Conservation (phyloP, 768 basidiomycete species). For the Naganishia kalamii region DNA sequence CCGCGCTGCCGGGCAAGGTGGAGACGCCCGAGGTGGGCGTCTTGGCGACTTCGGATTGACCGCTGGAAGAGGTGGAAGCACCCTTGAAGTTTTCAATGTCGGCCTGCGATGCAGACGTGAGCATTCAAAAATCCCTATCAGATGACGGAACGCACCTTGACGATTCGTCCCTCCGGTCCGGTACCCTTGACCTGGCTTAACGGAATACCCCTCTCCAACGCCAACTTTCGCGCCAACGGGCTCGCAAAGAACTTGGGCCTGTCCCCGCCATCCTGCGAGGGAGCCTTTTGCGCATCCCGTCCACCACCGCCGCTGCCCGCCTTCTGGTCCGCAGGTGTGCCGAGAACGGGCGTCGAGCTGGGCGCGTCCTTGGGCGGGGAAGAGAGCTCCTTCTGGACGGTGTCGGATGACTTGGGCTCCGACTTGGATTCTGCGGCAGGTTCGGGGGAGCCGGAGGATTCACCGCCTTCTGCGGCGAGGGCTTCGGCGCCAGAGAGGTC, state of each 20-base stretch:
- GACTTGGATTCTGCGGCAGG: constrained; percentile 49
- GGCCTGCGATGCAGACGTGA: too few relatives aligned
- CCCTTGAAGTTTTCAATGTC: constrained; percentile 88
- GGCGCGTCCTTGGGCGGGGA: constrained; percentile 20
- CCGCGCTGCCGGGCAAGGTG: constrained; percentile 52
- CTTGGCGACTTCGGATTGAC: constrained; percentile 48
- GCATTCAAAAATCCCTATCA: background rate
- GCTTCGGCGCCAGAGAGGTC: constrained; percentile 76
- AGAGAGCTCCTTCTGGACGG: constrained; percentile 54
- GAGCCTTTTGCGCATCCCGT: constrained; percentile 34
- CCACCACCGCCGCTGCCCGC: constrained; percentile 36
- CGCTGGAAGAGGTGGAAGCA: constrained; percentile 18
- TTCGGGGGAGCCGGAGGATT: constrained; percentile 41
- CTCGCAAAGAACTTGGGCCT: constrained; percentile 67
- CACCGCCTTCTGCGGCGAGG: constrained; percentile 59
- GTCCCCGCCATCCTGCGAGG: constrained; percentile 31
- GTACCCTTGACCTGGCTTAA: constrained; percentile 82
- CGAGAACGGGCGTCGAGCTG: constrained; percentile 35
- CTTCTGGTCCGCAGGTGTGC: constrained; percentile 56
- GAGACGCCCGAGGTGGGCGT: constrained; percentile 53
- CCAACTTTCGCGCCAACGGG: constrained; percentile 94
- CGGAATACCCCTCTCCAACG: constrained; percentile 86
- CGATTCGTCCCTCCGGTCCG: constrained; percentile 87
- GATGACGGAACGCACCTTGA: constrained; percentile 56
- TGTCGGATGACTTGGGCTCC: constrained; percentile 42